Conservation (phyloP, 2,329 filamentous ascomycete genomes). For the Chlorencoelia australis region DNA sequence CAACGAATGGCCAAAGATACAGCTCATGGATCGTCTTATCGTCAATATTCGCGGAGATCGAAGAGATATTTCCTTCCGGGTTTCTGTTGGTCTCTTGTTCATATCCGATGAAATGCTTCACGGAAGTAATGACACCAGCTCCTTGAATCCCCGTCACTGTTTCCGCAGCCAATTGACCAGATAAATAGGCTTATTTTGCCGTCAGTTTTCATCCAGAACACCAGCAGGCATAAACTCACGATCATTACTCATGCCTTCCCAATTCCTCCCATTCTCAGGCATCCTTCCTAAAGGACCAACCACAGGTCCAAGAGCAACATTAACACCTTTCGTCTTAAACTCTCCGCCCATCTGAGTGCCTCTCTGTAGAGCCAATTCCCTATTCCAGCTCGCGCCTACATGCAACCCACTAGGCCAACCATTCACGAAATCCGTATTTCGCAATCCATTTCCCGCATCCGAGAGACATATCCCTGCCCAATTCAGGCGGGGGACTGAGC, state of each 20-base stretch:
- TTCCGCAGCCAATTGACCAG: conserved; percentile 36
- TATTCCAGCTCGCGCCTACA: conserved; percentile 44
- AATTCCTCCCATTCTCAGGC: conserved; percentile 59
- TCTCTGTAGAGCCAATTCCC: conserved; percentile 52
- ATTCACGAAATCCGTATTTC: conserved; percentile 44
- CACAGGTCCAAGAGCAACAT: conserved; percentile 53
- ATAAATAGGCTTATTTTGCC: conserved; percentile 41
- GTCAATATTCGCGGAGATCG: conserved; percentile 60
- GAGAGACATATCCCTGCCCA: conserved; percentile 56
- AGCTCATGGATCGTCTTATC: conserved; percentile 66
- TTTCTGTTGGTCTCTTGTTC: conserved; percentile 50
- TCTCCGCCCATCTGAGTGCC: conserved; percentile 64
- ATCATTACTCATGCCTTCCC: conserved; percentile 40
- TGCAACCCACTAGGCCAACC: conserved; percentile 17
- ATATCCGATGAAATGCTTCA: conserved; percentile 53
- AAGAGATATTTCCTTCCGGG: conserved; percentile 36
- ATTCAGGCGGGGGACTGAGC: conserved; percentile 43
- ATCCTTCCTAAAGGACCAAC: conserved; percentile 61
- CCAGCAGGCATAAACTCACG: conserved; percentile 9
- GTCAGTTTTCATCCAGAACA: not conserved
- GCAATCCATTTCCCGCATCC: conserved; percentile 58
- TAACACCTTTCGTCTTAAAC: conserved; percentile 61
- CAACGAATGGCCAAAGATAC: conserved; percentile 78
- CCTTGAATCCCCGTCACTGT: conserved; percentile 19
- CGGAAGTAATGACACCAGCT: conserved; percentile 17